These are phyloP conservation scores for Alternaria gansuensis DNA, from an alignment of 2,329 filamentous ascomycete genomes.

Conservation along the genomic window DNA sequence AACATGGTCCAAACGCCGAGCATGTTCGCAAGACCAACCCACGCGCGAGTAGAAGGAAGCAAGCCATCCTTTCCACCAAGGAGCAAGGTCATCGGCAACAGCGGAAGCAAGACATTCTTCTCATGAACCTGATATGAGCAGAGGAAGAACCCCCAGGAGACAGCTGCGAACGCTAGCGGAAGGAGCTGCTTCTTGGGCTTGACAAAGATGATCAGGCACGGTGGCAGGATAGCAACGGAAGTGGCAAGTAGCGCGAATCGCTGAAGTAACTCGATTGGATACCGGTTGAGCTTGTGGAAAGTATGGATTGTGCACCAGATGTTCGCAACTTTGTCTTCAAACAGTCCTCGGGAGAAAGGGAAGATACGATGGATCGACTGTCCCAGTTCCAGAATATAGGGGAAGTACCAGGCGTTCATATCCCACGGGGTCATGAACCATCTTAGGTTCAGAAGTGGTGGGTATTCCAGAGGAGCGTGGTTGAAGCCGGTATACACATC, in stretches of 20 bases:
- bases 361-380: conserved; percentile 94
- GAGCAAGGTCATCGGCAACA: conserved; percentile 91
- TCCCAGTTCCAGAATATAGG: conserved; percentile 76
- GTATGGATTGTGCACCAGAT: conserved; percentile 96
- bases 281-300: conserved; percentile 83
- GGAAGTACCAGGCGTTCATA: conserved; percentile 74
- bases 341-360: conserved; percentile 92
- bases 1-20: conserved; percentile 94
- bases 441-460: conserved; percentile 15
- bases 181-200: conserved; percentile 79
- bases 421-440: conserved; percentile 59
- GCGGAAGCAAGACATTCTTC: conserved; percentile 91
- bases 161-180: conserved; percentile 80
- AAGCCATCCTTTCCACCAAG: conserved; percentile 81
- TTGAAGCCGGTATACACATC: conserved; percentile 72
- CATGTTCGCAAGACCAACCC: conserved; percentile 96
- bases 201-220: conserved; percentile 80
- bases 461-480: conserved; percentile 41
- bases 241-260: conserved; percentile 78
- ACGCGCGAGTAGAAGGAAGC: conserved; percentile 77
- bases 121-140: conserved; percentile 99
- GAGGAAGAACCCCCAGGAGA: conserved; percentile 96
- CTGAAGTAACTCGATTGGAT: conserved; percentile 76
- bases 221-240: conserved; percentile 76
- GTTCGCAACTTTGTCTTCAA: conserved; percentile 99